phyloP scores from a whole-genome alignment of 2,329 filamentous ascomycete genomes.

The Botrytis squamosa region DNA sequence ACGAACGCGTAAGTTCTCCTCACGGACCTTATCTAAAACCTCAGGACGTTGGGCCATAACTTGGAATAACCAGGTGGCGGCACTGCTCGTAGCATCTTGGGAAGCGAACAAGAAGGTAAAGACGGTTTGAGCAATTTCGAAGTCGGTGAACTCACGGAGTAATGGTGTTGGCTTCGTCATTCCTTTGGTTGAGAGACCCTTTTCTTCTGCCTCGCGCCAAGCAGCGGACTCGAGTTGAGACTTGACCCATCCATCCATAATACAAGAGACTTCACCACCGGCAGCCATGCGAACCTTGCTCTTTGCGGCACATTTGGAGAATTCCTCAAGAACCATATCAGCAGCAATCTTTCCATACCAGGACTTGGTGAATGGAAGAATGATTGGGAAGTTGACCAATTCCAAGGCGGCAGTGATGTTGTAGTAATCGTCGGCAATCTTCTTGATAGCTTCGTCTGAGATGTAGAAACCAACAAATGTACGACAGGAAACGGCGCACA shows the following conservation, averaged over 20 bases:
- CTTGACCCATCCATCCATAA: conserved; percentile 93
- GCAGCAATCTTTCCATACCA: conserved; percentile 97
- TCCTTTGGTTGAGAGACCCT: conserved; percentile 65
- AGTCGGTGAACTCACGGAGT: conserved; percentile 83
- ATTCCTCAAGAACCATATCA: conserved; percentile 87
- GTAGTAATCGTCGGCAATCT: conserved; percentile 95
- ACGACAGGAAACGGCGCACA: conserved; percentile 90
- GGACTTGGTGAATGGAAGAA: conserved; percentile 89
- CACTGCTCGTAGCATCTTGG: conserved; percentile 93
- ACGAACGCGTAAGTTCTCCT: conserved; percentile 79
- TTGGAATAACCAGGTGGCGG: conserved; percentile 94
- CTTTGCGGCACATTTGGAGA: conserved; percentile 88
- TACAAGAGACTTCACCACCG: conserved; percentile 83
- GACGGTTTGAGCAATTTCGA: conserved; percentile 87
- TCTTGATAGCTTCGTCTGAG: conserved; percentile 83
- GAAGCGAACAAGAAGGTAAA: conserved; percentile 98
- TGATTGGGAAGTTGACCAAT: conserved; percentile 97
- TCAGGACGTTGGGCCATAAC: conserved; percentile 92
- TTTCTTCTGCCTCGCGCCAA: conserved; percentile 76
- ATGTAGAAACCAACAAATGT: conserved; percentile 99
- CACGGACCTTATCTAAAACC: conserved; percentile 81
- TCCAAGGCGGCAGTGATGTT: conserved; percentile 93
- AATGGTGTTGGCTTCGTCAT: conserved; percentile 79
- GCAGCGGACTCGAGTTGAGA: conserved; percentile 80
- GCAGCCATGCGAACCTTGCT: conserved; percentile 88